These are phyloP conservation scores for Hylodesmum podocarpum DNA, from an alignment of 306 rosid genomes.

Conservation along the genomic window DNA sequence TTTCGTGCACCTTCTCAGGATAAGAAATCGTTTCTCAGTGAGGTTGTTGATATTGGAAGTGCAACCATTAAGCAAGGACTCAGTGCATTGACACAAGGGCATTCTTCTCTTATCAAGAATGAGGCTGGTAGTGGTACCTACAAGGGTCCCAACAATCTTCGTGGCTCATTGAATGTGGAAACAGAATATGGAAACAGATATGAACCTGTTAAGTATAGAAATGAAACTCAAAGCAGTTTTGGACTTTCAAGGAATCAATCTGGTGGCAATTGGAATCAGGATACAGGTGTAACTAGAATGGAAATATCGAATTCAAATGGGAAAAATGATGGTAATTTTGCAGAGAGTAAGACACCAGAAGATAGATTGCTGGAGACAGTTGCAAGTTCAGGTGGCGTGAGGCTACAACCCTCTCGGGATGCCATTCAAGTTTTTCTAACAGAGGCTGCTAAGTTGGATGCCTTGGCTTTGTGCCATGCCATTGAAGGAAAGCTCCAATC, in stretches of 20 bases:
- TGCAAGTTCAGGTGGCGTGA: not conserved
- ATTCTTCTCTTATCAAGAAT: not conserved
- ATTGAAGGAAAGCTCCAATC: not conserved
- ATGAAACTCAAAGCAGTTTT: not conserved
- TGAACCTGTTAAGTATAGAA: not conserved
- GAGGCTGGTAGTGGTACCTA: not conserved
- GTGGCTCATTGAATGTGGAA: not conserved
- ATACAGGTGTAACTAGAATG: not conserved
- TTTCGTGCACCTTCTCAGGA: not conserved
- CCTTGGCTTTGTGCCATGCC: not conserved
- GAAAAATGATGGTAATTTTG: not conserved
- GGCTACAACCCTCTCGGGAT: not conserved
- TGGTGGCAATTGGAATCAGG: not conserved
- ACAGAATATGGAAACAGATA: not conserved
- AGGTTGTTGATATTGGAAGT: conserved; percentile 3
- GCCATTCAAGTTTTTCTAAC: not conserved
- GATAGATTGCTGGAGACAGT: not conserved
- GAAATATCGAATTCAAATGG: not conserved
- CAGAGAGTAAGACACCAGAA: not conserved
- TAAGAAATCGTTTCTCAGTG: conserved; percentile 12
- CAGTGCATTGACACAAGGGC: not conserved
- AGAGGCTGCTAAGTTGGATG: not conserved
- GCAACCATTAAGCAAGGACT: conserved; percentile 13
- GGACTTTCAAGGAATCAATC: not conserved
- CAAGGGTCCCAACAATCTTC: not conserved